Evolutionary conservation across 192 early-diverging fungal genomes (phyloP), one percentile per base, ranked within the genome.

Genomic region (Coemansia sp.): DNA sequence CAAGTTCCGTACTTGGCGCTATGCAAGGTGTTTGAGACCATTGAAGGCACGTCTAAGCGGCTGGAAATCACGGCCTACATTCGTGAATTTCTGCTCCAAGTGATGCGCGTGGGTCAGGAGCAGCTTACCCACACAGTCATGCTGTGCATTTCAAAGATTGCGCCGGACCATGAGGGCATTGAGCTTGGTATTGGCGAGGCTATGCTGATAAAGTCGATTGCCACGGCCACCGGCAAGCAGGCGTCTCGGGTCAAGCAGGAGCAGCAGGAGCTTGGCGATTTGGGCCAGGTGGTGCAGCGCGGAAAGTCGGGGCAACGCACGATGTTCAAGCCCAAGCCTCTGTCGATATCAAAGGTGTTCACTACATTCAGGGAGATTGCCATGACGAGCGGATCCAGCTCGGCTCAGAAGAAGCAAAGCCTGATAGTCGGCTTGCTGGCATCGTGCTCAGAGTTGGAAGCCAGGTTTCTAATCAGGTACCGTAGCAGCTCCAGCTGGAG

Each of bases 161-260:
- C 63, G n/a, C 95, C 97, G 0, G 95, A 99, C 64, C 94, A 97
- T 71, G 94, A 97, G 79, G 93, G 92, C 26, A 83, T 95, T 25
- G 98, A 99, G 79, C 82, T 99, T 23, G 96, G 96, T 6, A 89
- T 99, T 60, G 97, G 97, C 34, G 96, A 98, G 66, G 90, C 91
- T 18, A 83, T 95, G 6, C 73, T 99, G 34, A 90, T 97, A 65
- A 98, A 98, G 69, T 92, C 94, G 10, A 92, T 99, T 70, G 96
- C 92, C 3, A 73, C 91, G 47, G 89, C 93, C 2, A 97, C 97
- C 0, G 95, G 96, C 11, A 77, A 92, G 18, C 86, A 84, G 33
- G 73, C 85, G 53, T 69, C 82, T 18, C 86, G 86, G 65, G 88
- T 99, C 68, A 97, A 96, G 68, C 67, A 84, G 48, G 93, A 95